Evolutionary conservation across 2,329 filamentous ascomycete species (phyloP), one percentile per base, ranked within the genome.

Genomic region (Microdochium trichocladiopsis): DNA sequence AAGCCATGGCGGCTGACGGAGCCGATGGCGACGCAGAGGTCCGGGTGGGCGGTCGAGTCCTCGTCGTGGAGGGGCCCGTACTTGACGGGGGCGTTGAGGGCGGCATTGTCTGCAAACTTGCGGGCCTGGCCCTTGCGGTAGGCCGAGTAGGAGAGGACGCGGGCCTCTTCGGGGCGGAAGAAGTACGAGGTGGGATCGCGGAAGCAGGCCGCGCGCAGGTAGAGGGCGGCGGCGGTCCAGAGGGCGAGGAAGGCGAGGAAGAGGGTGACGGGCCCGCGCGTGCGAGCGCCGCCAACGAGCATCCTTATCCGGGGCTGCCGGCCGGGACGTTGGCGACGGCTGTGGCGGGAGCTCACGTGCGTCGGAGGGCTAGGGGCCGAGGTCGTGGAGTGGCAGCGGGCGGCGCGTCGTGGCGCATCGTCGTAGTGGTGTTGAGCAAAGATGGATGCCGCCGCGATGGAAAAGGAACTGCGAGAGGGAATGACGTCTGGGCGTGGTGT

Each of bases 161-260:
- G 60, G 22, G 60, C 57, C 45, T 50, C 56, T 37, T 60, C 56
- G 45, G 60, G 57, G 14, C 52, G 55, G 48, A 61, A 61, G 51
- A 61, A 61, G 45, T 55, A 25, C 47, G 60, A 61, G 21, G 60
- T 60, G 3, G 60, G 60, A 22, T 60, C 60, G 37, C 58, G 60
- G 49, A 55, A 60, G 51, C 60, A 60, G 48, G 52, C 55, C 8
- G 56, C 55, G 41, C 58, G 54, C 18, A 60, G 51, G 49, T 60
- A 60, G 47, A 53, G 33, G 48, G 53, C 55, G 36, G 55, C 33
- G n/a, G 57, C 11, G 16, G 33, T 51, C 47, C 59, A 61, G n/a
- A 56, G 57, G 14, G 60, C 50, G 16, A 60, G 50, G 47, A 61
- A 61, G 37, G 55, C 57, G 21, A 58, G 49, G 37, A 61, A 55